Percentiles rank a stretch among this genome's conserved stretches.
Conservation (phyloP, 768 basidiomycete species). For the Phlegmacium glaucopus region DNA sequence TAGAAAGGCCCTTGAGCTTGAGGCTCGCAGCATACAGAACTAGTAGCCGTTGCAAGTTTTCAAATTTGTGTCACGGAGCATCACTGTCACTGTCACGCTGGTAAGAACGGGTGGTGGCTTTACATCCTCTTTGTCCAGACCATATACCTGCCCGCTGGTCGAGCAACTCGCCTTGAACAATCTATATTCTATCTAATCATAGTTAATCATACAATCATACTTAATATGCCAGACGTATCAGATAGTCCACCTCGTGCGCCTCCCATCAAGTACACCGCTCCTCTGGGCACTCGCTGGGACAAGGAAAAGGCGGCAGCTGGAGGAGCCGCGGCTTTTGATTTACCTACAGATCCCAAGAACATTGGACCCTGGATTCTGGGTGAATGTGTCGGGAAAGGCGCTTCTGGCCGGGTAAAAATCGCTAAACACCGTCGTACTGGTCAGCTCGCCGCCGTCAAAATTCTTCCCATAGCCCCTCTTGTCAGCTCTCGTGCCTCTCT, state of each 20-base stretch:
- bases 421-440: conserved; percentile 83
- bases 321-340: conserved; percentile 68
- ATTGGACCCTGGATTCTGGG: conserved; percentile 94
- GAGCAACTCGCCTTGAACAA: conserved; percentile 34
- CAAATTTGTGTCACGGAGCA: conserved; percentile 9
- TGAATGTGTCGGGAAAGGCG: conserved; percentile 91
- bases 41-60: conserved; percentile 3
- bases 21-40: conserved; percentile 32
- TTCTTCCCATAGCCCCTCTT: conserved; percentile 80
- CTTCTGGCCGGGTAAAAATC: conserved; percentile 92
- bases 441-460: conserved; percentile 94
- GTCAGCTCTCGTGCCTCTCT: conserved; percentile 69
- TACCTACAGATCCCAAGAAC: conserved; percentile 78
- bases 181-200: conserved; percentile 26
- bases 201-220: conserved; percentile 18
- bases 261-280: conserved; percentile 67
- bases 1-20: conserved; percentile 31
- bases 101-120: conserved; percentile 7
- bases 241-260: conserved; percentile 67
- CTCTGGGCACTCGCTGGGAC: conserved; percentile 79
- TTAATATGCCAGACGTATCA: conserved; percentile 36
- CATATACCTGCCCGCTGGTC: conserved; percentile 40
- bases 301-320: conserved; percentile 85
- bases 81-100: conserved; percentile 15
- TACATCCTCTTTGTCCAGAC: conserved; percentile 7